Percentiles rank a stretch among this genome's conserved stretches.
Conservation (phyloP, 768 basidiomycete genomes). For the Pleurotus sapidus region DNA sequence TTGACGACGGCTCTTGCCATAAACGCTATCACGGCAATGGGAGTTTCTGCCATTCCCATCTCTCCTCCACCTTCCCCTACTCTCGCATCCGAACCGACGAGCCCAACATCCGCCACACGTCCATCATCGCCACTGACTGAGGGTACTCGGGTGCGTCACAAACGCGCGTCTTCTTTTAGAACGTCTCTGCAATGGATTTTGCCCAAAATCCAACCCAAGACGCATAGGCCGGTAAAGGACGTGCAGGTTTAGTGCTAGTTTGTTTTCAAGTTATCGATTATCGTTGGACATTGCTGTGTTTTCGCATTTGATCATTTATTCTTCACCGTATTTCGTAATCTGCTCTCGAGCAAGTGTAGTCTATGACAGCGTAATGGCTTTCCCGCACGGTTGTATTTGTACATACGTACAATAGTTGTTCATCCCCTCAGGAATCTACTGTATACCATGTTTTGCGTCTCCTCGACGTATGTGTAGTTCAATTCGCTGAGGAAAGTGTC, state of each 20-base stretch:
- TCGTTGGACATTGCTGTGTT: neutral
- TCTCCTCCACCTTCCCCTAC: constrained; percentile 6
- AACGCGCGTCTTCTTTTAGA: constrained; percentile 22
- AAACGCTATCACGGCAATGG: constrained; percentile 39
- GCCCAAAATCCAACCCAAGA: constrained; percentile 11
- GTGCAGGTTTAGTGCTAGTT: neutral
- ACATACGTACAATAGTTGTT: neutral
- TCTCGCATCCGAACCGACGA: neutral
- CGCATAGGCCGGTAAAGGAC: constrained; percentile 16
- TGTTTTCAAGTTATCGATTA: too few species aligned
- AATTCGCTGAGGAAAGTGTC: constrained; percentile 71
- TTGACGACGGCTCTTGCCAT: constrained; percentile 53
- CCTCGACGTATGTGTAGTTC: constrained; percentile 88
- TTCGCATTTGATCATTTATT: constrained; percentile 7
- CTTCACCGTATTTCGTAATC: constrained; percentile 8
- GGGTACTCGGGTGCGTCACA: constrained; percentile 14
- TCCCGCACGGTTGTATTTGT: too few species aligned
- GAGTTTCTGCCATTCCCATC: constrained; percentile 1
- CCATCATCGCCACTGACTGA: constrained; percentile 3
- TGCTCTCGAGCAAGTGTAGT: constrained; percentile 1
- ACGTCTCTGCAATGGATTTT: constrained; percentile 27
- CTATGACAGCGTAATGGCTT: constrained; percentile 1
- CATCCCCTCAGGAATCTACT: constrained; percentile 59
- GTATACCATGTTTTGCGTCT: constrained; percentile 87
- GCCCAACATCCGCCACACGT: constrained; percentile 6